Conservation (phyloP, 441 rosid species). For the Capsella rubella region DNA sequence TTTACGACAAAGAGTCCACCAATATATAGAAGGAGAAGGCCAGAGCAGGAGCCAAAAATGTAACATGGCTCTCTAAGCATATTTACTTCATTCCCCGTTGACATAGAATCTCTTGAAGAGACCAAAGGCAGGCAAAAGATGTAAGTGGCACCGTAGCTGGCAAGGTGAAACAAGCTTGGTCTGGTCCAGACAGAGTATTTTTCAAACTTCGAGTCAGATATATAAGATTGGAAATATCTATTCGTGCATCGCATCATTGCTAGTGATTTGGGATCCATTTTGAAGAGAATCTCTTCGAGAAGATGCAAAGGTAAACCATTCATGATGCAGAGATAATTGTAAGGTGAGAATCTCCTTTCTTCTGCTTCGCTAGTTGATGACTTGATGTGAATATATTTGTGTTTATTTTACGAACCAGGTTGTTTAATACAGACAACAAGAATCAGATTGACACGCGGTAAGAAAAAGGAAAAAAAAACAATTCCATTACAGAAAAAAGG, state of each 20-base stretch:
- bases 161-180: not conserved
- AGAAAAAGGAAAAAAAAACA: not conserved
- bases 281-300: not conserved
- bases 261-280: not conserved
- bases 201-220: not conserved
- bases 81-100: not conserved
- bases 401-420: not conserved
- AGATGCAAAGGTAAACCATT: not conserved
- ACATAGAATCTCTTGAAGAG: not conserved
- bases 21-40: not conserved
- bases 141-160: not conserved
- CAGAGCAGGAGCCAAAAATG: not conserved
- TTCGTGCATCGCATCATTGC: slow-evolving; percentile 1
- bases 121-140: not conserved
- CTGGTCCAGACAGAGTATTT: not conserved
- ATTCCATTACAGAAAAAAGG: not conserved
- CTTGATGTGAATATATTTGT: not conserved
- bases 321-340: not conserved
- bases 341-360: not conserved
- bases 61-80: not conserved
- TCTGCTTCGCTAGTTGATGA: not conserved
- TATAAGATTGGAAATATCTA: not conserved
- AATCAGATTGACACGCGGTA: not conserved
- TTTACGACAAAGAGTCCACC: not conserved
- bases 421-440: not conserved